Base-by-base conservation (phyloP, 805 yeast species). In the Pichia exigua region DNA sequence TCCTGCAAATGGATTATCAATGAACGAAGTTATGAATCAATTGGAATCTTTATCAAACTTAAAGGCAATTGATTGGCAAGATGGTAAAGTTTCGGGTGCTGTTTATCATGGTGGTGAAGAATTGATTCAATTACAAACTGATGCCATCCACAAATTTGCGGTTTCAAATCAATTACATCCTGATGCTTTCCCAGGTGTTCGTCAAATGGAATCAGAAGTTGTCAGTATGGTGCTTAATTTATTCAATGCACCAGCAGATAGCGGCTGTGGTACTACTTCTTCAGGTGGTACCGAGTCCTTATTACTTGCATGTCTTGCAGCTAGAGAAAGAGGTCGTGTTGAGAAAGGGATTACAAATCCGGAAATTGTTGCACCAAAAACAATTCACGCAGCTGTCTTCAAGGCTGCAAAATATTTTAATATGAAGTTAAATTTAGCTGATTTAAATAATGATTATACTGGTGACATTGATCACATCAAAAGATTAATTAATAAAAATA, bases 281-380 rank as follows among this genome's bases (percentile, higher is more conserved):
- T 83, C 92, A 3, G 99, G 99, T 17, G 99, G 99, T 24, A 91
- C 99, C 0, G 99, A 92, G 67, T 92, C 98, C 1, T 70, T 92
- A 45, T 69, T 92, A 45, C 72, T 92, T 61, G 83, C 98, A 0
- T 90, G 96, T 54, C 70, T 94, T 48, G 82, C 96, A 24, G 98
- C 98, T 0, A 80, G 95, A 54, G 86, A 87, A 66, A 79, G 77
- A 63, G 97, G 85, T 0, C 73, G 67, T 51, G 71, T 70, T 20
- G 68, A 74, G 44, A 75, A 72, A 51, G 85, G 90, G 1, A 77
- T 90, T 45, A 73, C 75, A 0, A 65, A 75, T 45, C 96, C 97
- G 0, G 98, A 94, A 67, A 84, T 94, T 54, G 75, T 92, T 55
- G 92, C 95, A 6, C 98, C 99, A 0, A 73, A 72, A 15, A 86